A percentile compares a stretch with the other conserved stretches of the same genome.
Conservation (phyloP, 805 yeast species). For the Wickerhamiella vanderwaltii region DNA sequence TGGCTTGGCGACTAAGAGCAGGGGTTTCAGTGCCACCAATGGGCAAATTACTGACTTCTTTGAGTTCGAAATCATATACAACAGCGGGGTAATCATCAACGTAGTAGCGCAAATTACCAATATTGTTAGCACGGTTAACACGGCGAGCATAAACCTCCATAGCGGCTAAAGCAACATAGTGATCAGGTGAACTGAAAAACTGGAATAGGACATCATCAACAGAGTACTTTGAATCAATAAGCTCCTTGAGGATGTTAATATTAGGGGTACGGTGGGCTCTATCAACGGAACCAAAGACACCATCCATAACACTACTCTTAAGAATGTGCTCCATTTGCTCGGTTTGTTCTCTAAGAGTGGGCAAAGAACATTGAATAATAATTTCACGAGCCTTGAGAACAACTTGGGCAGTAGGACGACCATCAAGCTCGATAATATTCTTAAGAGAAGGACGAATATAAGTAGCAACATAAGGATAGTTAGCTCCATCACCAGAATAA, state of each 20-base stretch:
- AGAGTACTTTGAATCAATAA: conserved; percentile 89
- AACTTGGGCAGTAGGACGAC: conserved; percentile 85
- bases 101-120: conserved; percentile 59
- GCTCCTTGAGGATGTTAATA: conserved; percentile 68
- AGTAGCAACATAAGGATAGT: conserved; percentile 54
- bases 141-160: conserved; percentile 94
- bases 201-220: conserved; percentile 93
- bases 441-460: conserved; percentile 61
- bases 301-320: conserved; percentile 78
- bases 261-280: conserved; percentile 62
- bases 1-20: conserved; percentile 3
- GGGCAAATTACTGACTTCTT: conserved; percentile 13
- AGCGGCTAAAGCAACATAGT: conserved; percentile 88
- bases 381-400: conserved; percentile 93
- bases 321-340: conserved; percentile 95
- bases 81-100: conserved; percentile 46
- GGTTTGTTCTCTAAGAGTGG: conserved; percentile 89
- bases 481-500: conserved; percentile 68
- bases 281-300: conserved; percentile 69
- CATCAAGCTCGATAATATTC: conserved; percentile 74
- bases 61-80: conserved; percentile 49
- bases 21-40: conserved; percentile 29
- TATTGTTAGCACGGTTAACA: conserved; percentile 91
- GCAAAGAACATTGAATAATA: conserved; percentile 90
- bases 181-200: conserved; percentile 72